Base-by-base conservation (phyloP, 352 stramenopile genomes). In the Phytophthora quininea region DNA sequence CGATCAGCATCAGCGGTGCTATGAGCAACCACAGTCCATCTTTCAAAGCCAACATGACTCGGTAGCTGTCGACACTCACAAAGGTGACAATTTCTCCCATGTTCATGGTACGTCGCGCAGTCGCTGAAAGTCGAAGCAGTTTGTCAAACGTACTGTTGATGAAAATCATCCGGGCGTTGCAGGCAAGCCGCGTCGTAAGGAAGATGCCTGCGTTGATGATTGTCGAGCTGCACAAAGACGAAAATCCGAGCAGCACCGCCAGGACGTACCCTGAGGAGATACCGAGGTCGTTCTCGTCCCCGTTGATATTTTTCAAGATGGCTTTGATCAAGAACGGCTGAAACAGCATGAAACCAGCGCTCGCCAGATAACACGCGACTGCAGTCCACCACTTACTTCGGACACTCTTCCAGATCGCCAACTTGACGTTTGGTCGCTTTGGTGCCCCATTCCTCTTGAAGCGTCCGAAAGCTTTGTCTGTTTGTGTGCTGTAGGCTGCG, bases 11-110 rank as follows among this genome's bases (percentile, higher is more conserved):
- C 4, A 77, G 6, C 0, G 73, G 73, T 0, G 61, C 52, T 2
- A 76, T 48, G 10, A 71, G 12, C 6, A 51, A 15, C 69, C 69
- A 78, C 11, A 71, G 53, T 3, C 58, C 54, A 2, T 53, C 24
- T 24, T 71, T 63, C 30, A 66, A 76, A 15, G 54, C 69, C 15
- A 71, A 15, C 38, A 79, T 62, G 0, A 83, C 45, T 12, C 73
- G 66, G 53, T 77, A 60, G n/a, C 62, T 62, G 51, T 40, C 35
- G 5, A 40, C 35, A 10, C 35, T 40, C 35, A 40, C 35, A 40
- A 40, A 40, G 35, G 35, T 40, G 35, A 40, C 10, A 10, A 40
- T 40, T 40, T 40, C 35, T 40, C 35, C 35, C 5, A 10, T 40
- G 10, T 40, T 10, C 35, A 40, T 11, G 5, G 5, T 40, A 11